These are phyloP conservation scores for Chytridium lagenaria DNA, from an alignment of 371 early-diverging fungal genomes.

Conservation along the genomic window DNA sequence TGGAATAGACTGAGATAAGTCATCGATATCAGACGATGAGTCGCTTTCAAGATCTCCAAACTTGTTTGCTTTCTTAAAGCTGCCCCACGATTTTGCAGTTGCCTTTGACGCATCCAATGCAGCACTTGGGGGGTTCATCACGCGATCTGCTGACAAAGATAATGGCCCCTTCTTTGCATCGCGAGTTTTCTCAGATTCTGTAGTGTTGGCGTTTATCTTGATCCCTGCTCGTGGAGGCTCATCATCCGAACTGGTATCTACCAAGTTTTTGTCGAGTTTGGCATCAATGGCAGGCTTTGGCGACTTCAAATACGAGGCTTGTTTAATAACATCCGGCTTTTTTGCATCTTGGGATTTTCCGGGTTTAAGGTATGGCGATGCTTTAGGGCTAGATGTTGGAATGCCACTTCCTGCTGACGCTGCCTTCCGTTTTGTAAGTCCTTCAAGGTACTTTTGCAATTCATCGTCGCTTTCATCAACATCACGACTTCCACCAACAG, in stretches of 20 bases:
- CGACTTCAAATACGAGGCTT: background rate
- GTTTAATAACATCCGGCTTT: background rate
- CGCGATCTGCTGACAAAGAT: background rate
- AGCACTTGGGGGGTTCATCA: background rate
- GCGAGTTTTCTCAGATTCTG: background rate
- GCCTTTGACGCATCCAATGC: background rate
- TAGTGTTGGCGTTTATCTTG: too few relatives aligned
- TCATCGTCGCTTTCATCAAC: conserved; percentile 17
- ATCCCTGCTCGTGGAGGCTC: too few relatives aligned
- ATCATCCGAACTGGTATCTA: background rate
- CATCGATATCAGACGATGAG: background rate
- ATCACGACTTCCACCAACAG: background rate
- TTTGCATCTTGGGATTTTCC: background rate
- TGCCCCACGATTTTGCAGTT: background rate
- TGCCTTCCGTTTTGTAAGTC: background rate
- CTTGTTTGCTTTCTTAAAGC: background rate
- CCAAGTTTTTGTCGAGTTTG: background rate
- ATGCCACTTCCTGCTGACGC: background rate
- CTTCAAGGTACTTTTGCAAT: conserved; percentile 4
- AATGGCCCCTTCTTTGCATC: background rate
- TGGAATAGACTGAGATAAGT: background rate
- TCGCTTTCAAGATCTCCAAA: conserved; percentile 17
- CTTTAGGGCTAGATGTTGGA: background rate
- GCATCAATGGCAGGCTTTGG: background rate
- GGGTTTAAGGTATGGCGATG: background rate